phyloP scores from a whole-genome alignment of 331 rosid species.

The Pyracantha coccinea region DNA sequence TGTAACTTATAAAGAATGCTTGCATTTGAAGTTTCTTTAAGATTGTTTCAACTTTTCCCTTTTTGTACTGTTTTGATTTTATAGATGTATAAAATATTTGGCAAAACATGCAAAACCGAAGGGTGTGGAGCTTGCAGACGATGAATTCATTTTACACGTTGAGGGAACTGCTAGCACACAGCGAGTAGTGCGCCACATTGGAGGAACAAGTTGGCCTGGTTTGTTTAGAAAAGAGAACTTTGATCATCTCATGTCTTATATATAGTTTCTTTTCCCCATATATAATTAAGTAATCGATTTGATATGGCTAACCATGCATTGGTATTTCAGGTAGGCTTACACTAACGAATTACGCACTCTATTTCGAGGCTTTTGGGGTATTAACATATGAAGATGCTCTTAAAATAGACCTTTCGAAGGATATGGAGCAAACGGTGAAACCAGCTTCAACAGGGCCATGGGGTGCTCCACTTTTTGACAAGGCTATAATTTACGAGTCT shows the following conservation, averaged over 20 bases:
- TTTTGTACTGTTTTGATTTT: slow-evolving; percentile 1
- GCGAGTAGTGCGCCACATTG: slow-evolving; percentile 88
- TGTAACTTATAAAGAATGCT: too few relatives aligned
- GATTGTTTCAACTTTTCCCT: background rate
- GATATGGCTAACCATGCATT: background rate
- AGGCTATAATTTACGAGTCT: slow-evolving; percentile 69
- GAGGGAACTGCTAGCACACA: slow-evolving; percentile 87
- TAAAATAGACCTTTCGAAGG: slow-evolving; percentile 61
- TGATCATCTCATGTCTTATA: background rate
- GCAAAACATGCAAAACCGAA: slow-evolving; percentile 60
- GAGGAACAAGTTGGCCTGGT: slow-evolving; percentile 94
- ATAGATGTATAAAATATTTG: slow-evolving; percentile 53
- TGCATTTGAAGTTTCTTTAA: too few relatives aligned
- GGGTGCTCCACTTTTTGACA: slow-evolving; percentile 95
- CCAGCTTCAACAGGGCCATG: slow-evolving; percentile 85
- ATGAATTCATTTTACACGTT: slow-evolving; percentile 80
- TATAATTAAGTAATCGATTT: background rate
- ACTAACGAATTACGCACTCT: slow-evolving; percentile 73
- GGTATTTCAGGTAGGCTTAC: slow-evolving; percentile 81
- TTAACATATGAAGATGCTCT: slow-evolving; percentile 68
- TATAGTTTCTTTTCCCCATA: too few relatives aligned
- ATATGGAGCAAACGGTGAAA: slow-evolving; percentile 45
- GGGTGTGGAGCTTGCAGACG: slow-evolving; percentile 68
- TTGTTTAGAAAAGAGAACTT: slow-evolving; percentile 1
- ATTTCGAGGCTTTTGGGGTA: slow-evolving; percentile 85